Base-by-base conservation (phyloP, 164 flowering plant genomes). In the Santalum album region DNA sequence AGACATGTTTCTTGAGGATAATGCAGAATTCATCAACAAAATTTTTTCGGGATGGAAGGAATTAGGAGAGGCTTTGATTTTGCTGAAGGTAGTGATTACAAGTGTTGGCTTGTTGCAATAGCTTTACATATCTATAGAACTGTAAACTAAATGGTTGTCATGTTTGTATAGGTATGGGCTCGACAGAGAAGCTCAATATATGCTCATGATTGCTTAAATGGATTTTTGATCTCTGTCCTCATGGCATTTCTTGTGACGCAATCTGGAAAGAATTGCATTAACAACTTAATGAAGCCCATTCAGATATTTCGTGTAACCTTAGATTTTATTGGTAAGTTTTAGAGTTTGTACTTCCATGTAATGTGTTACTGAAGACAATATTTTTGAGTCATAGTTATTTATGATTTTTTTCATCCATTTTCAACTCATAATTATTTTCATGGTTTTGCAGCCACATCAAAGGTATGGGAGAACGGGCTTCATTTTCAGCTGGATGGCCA, bases 1-100 rank as follows among this genome's bases (percentile, higher is more conserved):
- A 76, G 99, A 92, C 68, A 76, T 89, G 87, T 72, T 73, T 59
- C 49, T 89, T 24, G 97, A 83, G 70, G 81, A 84, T 19, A 78
- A 72, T 74, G 68, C 74, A 14, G 79, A 75, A 45, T 63, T 71
- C 59, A 60, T 87, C 25, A 75, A 68, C 52, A 73, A 56, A 61
- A 52, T 63, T 48, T 80, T 87, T 56, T 55, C 51, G 39, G 84
- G 72, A 61, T 75, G 86, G 86, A 78, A 79, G 77, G 97, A 78
- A 56, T 60, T 92, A 51, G 65, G 73, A 42, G 85, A 87, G 54
- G 90, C 96, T 42, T 59, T 85, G 60, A 29, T 85, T 60, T 71
- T 92, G 63, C 54, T 89, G 57, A 92, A 92, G 79, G 99, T 89
- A 69, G 36, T 12, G 40, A 66, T 54, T 21, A 19, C 11, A 21